Evolutionary conservation across 2,329 filamentous ascomycete species (phyloP).

Genomic region (Calycina marina): DNA sequence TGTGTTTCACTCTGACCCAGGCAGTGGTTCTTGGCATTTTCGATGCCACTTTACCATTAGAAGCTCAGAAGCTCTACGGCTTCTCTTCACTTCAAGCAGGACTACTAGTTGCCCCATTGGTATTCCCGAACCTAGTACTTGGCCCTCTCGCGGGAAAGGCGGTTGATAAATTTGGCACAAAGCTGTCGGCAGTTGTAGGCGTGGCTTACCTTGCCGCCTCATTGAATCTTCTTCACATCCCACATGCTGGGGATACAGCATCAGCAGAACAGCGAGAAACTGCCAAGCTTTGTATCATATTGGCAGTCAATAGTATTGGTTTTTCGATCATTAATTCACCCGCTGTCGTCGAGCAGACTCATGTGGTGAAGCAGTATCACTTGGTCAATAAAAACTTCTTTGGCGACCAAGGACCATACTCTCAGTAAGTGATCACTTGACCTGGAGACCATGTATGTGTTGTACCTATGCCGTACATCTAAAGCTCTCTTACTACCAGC

Average conservation of each 20-base stretch:
- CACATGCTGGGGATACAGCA: conserved; percentile 21
- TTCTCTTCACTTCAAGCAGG: conserved; percentile 25
- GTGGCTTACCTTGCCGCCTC: conserved; percentile 12
- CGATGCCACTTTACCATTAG: conserved; percentile 26
- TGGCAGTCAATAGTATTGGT: conserved; percentile 34
- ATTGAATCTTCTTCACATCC: conserved; percentile 27
- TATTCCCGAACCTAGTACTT: conserved; percentile 24
- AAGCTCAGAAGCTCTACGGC: conserved; percentile 24
- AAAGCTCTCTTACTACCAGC: too few relatives aligned
- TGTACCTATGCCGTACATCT: too few relatives aligned
- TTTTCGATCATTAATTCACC: conserved; percentile 38
- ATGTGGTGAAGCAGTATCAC: conserved; percentile 39
- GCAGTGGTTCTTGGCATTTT: conserved; percentile 26
- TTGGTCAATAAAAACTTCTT: conserved; percentile 40
- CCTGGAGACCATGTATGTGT: too few relatives aligned
- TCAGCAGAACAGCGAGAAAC: conserved; percentile 26
- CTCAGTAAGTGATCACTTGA: too few relatives aligned
- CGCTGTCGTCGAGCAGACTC: conserved; percentile 40
- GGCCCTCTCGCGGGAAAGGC: conserved; percentile 23
- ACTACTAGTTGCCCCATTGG: conserved; percentile 25
- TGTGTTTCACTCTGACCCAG: conserved; percentile 29
- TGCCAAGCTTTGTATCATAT: conserved; percentile 29
- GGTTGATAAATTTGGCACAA: conserved; percentile 25
- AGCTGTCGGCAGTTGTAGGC: conserved; percentile 22
- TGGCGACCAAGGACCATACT: conserved; percentile 41